Evolutionary conservation across 371 early-diverging fungal species (phyloP), one percentile per base, ranked within the genome.

Genomic region (Apophysomyces trapeziformis): DNA sequence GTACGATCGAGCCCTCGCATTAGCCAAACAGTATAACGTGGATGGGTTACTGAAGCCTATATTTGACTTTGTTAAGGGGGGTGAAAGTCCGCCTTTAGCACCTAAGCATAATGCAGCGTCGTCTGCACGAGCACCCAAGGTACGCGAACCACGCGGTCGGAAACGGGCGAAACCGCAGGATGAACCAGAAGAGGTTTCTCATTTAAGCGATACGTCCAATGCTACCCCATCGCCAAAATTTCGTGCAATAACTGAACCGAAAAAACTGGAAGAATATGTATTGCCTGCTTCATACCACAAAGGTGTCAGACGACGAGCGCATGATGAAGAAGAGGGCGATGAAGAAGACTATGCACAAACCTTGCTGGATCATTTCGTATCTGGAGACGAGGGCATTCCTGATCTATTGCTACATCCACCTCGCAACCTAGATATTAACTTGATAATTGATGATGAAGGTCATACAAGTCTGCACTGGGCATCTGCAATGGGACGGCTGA

Each of bases 401-500:
- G 75, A 76, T 12, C 79, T 83, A n/a, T 68, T 90, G 37, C 71
- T 83, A 8, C 61, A 67, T 32, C 63, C 74, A n/a, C 73, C 84
- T 9, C 57, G 68, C 1, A 81, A 82, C 50, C 74, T 89, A 7
- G 88, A 92, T 61, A 76, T 92, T 26, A 88, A 96, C 77, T 74
- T 94, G 38, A 84, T 89, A 18, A 90, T 97, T 46, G 97, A 97
- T 65, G 95, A 94, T 50, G 92, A 92, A 59, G 97, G 97, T 5
- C 95, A 98, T 71, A 92, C 96, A 0, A 84, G 94, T 1, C 76
- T 96, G 14, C 98, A 98, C 68, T 98, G 96, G 96, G 96, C 97
- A 0, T 92, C 95, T 3, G 93, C 96, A 7, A 85, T 97, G 69
- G 97, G 91, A 0, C 77, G 91, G 11, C 80, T 93, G 32, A 78